Conservation (phyloP, 768 basidiomycete genomes). For the Xerocomellus amylosporus region DNA sequence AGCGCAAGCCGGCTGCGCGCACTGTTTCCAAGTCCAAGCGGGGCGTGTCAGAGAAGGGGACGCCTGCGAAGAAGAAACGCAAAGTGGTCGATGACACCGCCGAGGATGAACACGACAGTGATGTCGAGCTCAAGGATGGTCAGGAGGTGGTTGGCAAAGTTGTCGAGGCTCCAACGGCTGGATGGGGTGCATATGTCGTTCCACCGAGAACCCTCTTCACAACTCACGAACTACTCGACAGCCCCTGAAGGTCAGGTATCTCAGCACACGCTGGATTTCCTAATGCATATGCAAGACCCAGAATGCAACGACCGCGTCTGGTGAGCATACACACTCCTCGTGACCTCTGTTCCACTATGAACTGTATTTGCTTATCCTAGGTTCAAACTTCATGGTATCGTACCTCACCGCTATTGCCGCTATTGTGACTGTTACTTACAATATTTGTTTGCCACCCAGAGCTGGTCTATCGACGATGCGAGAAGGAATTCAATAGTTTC, state of each 20-base stretch:
- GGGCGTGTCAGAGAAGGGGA: constrained; percentile 16
- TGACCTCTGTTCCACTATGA: neutral
- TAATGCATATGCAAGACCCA: constrained; percentile 66
- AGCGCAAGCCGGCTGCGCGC: neutral
- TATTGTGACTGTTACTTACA: neutral
- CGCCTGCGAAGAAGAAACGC: constrained; percentile 25
- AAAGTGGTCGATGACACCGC: constrained; percentile 15
- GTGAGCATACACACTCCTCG: constrained; percentile 36
- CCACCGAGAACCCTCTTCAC: neutral
- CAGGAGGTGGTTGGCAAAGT: constrained; percentile 73
- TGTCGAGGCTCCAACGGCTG: constrained; percentile 77
- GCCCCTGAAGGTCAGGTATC: constrained; percentile 87
- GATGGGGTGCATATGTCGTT: constrained; percentile 51
- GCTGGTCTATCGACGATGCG: constrained; percentile 48
- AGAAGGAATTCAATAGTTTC: constrained; percentile 88
- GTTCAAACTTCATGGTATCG: constrained; percentile 77
- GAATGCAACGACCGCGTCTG: constrained; percentile 82
- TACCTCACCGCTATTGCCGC: neutral
- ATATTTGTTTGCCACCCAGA: constrained; percentile 14
- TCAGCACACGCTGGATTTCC: constrained; percentile 78
- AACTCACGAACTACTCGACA: constrained; percentile 25
- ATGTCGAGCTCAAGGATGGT: constrained; percentile 54
- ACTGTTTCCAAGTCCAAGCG: constrained; percentile 22
- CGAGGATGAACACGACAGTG: constrained; percentile 35
- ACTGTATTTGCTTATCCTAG: constrained; percentile 35